These are phyloP conservation scores for Lactifluus volemus DNA, from an alignment of 768 basidiomycete species.

Conservation along the genomic window DNA sequence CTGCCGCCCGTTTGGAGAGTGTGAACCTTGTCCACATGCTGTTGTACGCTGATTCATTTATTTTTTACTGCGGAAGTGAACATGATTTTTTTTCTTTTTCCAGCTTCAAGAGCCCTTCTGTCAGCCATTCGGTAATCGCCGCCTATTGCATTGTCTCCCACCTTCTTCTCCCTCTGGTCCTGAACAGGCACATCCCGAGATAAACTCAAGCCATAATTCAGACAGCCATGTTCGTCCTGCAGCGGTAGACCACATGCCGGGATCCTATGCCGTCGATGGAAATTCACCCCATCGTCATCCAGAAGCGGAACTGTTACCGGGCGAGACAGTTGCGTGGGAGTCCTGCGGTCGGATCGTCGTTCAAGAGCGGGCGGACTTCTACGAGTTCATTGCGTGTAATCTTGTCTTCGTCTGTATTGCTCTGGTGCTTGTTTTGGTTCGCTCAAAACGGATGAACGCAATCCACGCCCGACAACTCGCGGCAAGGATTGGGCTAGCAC, in stretches of 20 bases:
- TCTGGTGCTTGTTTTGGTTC: constrained; percentile 53
- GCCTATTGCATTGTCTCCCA: constrained; percentile 73
- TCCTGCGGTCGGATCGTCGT: constrained; percentile 81
- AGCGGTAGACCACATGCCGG: background rate
- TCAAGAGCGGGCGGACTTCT: constrained; percentile 79
- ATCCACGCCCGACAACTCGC: constrained; percentile 77
- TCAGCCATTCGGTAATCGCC: constrained; percentile 91
- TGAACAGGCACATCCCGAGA: constrained; percentile 12
- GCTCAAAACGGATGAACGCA: constrained; percentile 59
- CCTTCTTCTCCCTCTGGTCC: constrained; percentile 2
- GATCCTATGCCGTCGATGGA: constrained; percentile 14
- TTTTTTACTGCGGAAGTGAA: background rate
- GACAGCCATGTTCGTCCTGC: constrained; percentile 21
- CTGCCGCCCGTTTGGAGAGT: constrained; percentile 25
- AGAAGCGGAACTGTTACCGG: constrained; percentile 23
- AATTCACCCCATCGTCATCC: constrained; percentile 4
- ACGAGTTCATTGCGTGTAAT: constrained; percentile 86
- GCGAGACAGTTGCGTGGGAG: constrained; percentile 81
- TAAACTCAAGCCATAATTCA: constrained; percentile 13
- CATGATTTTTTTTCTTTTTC: constrained; percentile 5
- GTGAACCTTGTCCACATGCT: constrained; percentile 36
- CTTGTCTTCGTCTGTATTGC: constrained; percentile 60
- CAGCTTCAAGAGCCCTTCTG: constrained; percentile 86
- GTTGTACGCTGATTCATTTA: constrained; percentile 26
- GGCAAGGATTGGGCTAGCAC: constrained; percentile 70